Percentiles rank a stretch among this genome's conserved stretches.
Evolutionary conservation across 768 basidiomycete genomes (phyloP).

Genomic region (Tylopilus vinaceipallidus): DNA sequence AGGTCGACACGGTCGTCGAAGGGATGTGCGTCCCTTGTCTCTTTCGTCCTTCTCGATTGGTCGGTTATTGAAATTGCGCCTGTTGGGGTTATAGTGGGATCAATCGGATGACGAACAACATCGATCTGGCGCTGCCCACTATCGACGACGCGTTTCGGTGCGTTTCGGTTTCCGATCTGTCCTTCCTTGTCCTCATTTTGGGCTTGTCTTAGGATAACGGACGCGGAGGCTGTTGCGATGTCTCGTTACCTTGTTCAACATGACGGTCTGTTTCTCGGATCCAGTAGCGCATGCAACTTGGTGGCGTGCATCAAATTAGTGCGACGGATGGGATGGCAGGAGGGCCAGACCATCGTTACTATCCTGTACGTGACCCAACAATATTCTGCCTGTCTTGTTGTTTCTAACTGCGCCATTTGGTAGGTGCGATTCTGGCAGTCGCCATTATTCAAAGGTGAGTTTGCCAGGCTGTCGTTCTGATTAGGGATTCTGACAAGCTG

Average conservation of each 20-base stretch:
- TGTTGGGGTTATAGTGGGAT: constrained; percentile 66
- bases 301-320: constrained; percentile 86
- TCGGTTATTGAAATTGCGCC: neutral
- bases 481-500: neutral
- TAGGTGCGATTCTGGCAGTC: constrained; percentile 85
- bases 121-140: constrained; percentile 78
- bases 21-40: constrained; percentile 58
- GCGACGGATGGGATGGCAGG: constrained; percentile 64
- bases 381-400: neutral
- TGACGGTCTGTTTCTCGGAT: constrained; percentile 94
- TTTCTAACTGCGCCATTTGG: neutral
- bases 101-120: constrained; percentile 89
- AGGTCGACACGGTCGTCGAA: constrained; percentile 96
- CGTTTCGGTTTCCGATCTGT: neutral
- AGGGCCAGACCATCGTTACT: constrained; percentile 76
- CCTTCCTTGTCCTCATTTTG: neutral
- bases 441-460: constrained; percentile 89
- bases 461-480: constrained; percentile 6
- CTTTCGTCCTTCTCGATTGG: constrained; percentile 6
- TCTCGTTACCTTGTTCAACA: constrained; percentile 86
- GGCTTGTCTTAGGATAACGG: constrained; percentile 63
- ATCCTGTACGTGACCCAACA: constrained; percentile 60
- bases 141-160: constrained; percentile 90
- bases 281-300: constrained; percentile 94
- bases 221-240: constrained; percentile 95